These are phyloP conservation scores for Ophiostoma perfectum DNA, from an alignment of 2,329 filamentous ascomycete species.

Conservation along the genomic window DNA sequence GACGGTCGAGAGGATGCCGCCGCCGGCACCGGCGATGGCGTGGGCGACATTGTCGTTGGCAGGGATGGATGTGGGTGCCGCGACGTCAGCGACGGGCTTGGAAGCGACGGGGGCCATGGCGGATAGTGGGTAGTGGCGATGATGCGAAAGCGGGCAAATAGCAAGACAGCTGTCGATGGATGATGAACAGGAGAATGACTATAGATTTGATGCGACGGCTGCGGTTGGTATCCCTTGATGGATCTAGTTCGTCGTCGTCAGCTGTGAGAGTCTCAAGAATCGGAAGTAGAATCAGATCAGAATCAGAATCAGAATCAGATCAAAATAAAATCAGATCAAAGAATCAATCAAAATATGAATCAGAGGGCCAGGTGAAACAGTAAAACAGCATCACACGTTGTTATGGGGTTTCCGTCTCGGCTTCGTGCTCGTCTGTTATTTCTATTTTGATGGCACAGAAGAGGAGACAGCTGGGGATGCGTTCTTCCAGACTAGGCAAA, in stretches of 20 bases:
- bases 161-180: not conserved
- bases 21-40: constrained; percentile 85
- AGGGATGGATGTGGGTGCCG: constrained; percentile 43
- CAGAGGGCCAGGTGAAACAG: too few species aligned
- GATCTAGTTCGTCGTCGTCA: too few species aligned
- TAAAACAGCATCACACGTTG: not conserved
- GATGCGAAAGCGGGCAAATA: not conserved
- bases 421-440: constrained; percentile 3
- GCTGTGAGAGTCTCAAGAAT: too few species aligned
- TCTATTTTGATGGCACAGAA: constrained; percentile 8
- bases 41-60: constrained; percentile 97
- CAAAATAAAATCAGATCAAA: too few species aligned
- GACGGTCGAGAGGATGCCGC: constrained; percentile 91
- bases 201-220: too few species aligned
- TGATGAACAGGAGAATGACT: not conserved
- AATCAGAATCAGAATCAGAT: too few species aligned
- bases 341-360: too few species aligned
- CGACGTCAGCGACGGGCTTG: constrained; percentile 19
- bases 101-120: constrained; percentile 26
- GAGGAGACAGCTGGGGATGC: constrained; percentile 9
- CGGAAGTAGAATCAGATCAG: too few species aligned
- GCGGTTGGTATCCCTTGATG: too few species aligned
- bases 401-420: not conserved
- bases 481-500: constrained; percentile 11
- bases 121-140: not conserved